A percentile compares a stretch with the other conserved stretches of the same genome.
These are phyloP conservation scores for Aspergillus transmontanensis DNA, from an alignment of 2,329 filamentous ascomycete genomes.

Conservation along the genomic window DNA sequence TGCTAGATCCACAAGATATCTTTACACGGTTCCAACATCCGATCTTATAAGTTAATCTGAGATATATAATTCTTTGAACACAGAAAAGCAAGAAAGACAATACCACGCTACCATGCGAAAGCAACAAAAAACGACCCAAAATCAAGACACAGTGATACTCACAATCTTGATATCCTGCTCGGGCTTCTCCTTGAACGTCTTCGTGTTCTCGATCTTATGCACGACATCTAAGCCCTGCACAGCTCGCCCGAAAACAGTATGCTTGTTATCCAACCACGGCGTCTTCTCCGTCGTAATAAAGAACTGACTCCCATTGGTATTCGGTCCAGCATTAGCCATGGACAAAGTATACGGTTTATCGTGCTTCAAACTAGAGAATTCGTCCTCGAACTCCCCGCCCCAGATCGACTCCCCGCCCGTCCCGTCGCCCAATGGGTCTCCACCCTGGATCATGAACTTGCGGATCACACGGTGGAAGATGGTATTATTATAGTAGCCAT, in stretches of 20 bases:
- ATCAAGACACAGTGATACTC: conserved; percentile 62
- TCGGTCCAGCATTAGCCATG: conserved; percentile 96
- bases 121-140: not conserved
- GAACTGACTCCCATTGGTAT: conserved; percentile 95
- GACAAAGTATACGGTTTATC: conserved; percentile 95
- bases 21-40: not conserved
- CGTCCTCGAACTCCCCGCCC: conserved; percentile 90
- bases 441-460: conserved; percentile 95
- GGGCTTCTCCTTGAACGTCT: conserved; percentile 87
- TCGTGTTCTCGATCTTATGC: conserved; percentile 90
- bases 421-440: conserved; percentile 84
- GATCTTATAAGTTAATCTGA: not conserved
- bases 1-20: not conserved
- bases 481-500: conserved; percentile 94
- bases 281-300: conserved; percentile 98
- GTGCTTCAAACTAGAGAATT: conserved; percentile 87
- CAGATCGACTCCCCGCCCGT: conserved; percentile 91
- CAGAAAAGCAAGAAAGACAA: not conserved
- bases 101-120: not conserved
- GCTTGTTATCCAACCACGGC: conserved; percentile 93
- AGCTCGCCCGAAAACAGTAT: conserved; percentile 92
- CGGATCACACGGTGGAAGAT: conserved; percentile 97
- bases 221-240: conserved; percentile 91
- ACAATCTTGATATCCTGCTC: conserved; percentile 98
- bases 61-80: not conserved